Conservation (phyloP, 2,329 filamentous ascomycete genomes). For the Pseudophaeomoniella oleicola region DNA sequence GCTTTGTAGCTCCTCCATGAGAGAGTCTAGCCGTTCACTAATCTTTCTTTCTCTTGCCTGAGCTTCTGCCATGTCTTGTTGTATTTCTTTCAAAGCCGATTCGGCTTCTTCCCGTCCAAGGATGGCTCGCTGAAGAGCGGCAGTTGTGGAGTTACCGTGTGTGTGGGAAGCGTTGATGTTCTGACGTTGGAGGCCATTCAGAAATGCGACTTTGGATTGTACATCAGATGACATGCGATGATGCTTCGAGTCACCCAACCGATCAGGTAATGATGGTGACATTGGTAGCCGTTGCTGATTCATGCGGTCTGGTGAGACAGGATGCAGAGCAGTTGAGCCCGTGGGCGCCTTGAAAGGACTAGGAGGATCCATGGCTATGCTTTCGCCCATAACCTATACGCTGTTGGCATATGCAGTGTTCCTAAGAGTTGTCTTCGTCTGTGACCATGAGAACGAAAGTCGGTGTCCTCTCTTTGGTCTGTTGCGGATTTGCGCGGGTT, state of each 20-base stretch:
- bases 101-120: constrained; percentile 32
- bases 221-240: constrained; percentile 26
- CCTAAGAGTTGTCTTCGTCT: too few relatives aligned
- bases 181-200: constrained; percentile 26
- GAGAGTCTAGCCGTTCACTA: constrained; percentile 27
- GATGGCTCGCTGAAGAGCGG: constrained; percentile 27
- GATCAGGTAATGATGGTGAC: constrained; percentile 23
- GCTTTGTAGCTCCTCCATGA: constrained; percentile 36
- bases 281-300: constrained; percentile 29
- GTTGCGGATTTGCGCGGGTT: too few relatives aligned
- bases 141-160: constrained; percentile 18
- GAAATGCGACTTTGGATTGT: constrained; percentile 31
- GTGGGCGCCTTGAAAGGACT: constrained; percentile 1
- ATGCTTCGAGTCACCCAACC: constrained; percentile 22
- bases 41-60: constrained; percentile 28
- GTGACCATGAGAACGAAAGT: too few relatives aligned
- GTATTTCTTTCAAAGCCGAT: constrained; percentile 18
- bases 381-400: too few relatives aligned
- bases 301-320: constrained; percentile 32
- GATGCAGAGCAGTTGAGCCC: constrained; percentile 18
- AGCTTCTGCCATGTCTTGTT: constrained; percentile 24
- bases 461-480: too few relatives aligned
- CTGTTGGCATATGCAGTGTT: too few relatives aligned
- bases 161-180: constrained; percentile 4
- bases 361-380: constrained; percentile 1